Percentiles rank a stretch among this genome's conserved stretches.
Evolutionary conservation across 441 rosid species (phyloP).

Genomic region (Croton laevigatus): DNA sequence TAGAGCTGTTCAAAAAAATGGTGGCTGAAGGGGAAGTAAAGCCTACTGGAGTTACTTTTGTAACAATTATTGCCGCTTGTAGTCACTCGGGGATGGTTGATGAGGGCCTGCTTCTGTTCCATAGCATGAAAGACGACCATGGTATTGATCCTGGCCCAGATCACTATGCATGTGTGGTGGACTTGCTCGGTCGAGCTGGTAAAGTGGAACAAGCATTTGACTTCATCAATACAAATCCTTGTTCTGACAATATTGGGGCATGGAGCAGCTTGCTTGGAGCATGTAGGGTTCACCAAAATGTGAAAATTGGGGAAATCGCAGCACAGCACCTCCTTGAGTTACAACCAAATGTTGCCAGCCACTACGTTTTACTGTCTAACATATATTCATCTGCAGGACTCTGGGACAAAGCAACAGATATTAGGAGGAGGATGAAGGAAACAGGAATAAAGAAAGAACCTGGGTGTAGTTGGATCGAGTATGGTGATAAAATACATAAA

Average conservation of each 20-base stretch:
- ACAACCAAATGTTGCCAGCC: slow-evolving; percentile 83
- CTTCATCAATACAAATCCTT: slow-evolving; percentile 42
- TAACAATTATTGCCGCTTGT: slow-evolving; percentile 78
- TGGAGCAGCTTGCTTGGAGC: slow-evolving; percentile 96
- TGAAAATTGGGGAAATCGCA: slow-evolving; percentile 72
- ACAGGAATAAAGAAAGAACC: slow-evolving; percentile 33
- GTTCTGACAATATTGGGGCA: slow-evolving; percentile 53
- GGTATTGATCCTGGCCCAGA: slow-evolving; percentile 60
- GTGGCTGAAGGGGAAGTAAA: slow-evolving; percentile 38
- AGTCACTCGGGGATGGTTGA: slow-evolving; percentile 86
- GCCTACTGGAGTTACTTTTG: slow-evolving; percentile 72
- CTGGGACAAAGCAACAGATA: slow-evolving; percentile 36
- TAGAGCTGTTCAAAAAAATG: slow-evolving; percentile 57
- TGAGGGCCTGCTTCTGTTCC: slow-evolving; percentile 61
- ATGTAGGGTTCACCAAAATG: slow-evolving; percentile 58
- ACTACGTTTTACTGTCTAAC: slow-evolving; percentile 39
- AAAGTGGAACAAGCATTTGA: slow-evolving; percentile 60
- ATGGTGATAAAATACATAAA: slow-evolving; percentile 52
- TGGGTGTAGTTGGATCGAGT: slow-evolving; percentile 36
- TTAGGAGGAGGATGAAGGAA: slow-evolving; percentile 35
- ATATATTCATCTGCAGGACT: slow-evolving; percentile 35
- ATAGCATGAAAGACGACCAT: slow-evolving; percentile 54
- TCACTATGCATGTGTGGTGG: slow-evolving; percentile 85
- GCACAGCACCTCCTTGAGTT: slow-evolving; percentile 58
- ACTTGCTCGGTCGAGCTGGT: slow-evolving; percentile 86